These are phyloP conservation scores for Triadica sebifera DNA, from an alignment of 345 rosid genomes.

Conservation along the genomic window DNA sequence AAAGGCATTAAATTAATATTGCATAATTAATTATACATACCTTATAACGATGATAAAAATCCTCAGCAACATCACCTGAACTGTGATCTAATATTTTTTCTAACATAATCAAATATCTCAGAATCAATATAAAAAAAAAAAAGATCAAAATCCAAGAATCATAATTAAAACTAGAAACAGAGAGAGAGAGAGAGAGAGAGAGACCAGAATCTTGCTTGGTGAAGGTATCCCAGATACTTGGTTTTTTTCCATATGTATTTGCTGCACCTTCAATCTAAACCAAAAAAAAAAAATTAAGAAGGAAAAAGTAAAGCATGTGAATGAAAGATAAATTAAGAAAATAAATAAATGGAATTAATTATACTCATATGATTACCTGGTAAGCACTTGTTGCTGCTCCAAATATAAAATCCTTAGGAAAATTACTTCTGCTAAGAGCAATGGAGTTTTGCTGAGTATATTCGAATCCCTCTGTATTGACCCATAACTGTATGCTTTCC, in stretches of 20 bases:
- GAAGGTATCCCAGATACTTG: conserved; percentile 21
- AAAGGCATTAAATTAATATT: too few species aligned
- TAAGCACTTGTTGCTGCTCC: conserved; percentile 26
- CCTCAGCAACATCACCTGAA: background rate
- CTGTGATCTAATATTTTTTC: background rate
- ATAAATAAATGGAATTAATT: background rate
- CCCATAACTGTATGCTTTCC: background rate
- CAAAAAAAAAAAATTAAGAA: too few species aligned
- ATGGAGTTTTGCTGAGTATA: background rate
- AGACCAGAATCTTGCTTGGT: conserved; percentile 8
- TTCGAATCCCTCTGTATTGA: background rate
- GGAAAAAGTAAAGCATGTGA: background rate
- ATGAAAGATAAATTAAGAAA: background rate
- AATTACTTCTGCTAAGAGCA: too few species aligned
- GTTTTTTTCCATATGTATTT: conserved; percentile 18
- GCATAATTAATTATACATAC: too few species aligned
- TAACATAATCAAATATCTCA: background rate
- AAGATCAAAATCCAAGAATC: too few species aligned
- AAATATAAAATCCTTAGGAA: conserved; percentile 25
- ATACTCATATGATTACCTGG: conserved; percentile 15
- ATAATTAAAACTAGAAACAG: background rate
- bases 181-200: background rate
- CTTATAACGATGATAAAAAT: conserved; percentile 11
- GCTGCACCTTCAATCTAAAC: conserved; percentile 19
- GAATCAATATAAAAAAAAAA: background rate